Evolutionary conservation across 2,329 filamentous ascomycete genomes (phyloP).

Genomic region (Aspergillus sergii): DNA sequence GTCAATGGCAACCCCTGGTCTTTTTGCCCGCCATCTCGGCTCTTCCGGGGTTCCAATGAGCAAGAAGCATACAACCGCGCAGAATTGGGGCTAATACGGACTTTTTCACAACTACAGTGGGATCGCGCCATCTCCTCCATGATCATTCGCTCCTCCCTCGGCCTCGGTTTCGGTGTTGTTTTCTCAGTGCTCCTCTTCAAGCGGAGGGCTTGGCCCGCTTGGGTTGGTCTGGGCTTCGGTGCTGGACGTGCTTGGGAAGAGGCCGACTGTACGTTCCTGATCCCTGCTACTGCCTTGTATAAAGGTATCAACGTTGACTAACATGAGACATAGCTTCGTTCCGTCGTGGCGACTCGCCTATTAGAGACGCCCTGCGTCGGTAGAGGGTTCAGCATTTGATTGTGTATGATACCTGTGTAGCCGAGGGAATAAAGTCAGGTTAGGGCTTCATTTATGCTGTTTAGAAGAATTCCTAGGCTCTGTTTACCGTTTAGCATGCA

Average conservation of each 20-base stretch:
- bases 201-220: slow-evolving; percentile 96
- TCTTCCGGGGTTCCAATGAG: neutral
- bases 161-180: slow-evolving; percentile 95
- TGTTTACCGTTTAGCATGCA: slow-evolving; percentile 21
- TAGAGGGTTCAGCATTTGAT: slow-evolving; percentile 28
- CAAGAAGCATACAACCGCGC: neutral
- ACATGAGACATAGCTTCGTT: slow-evolving; percentile 39
- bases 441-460: slow-evolving; percentile 15
- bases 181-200: slow-evolving; percentile 99
- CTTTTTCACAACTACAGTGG: slow-evolving; percentile 65
- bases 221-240: slow-evolving; percentile 90
- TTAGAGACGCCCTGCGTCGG: slow-evolving; percentile 42
- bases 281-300: neutral
- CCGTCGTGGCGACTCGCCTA: slow-evolving; percentile 45
- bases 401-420: slow-evolving; percentile 45
- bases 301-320: neutral
- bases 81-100: slow-evolving; percentile 20
- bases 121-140: slow-evolving; percentile 97
- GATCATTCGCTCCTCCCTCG: slow-evolving; percentile 93
- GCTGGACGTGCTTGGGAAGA: slow-evolving; percentile 97
- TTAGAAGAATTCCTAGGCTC: slow-evolving; percentile 26
- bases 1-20: neutral
- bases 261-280: slow-evolving; percentile 72
- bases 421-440: slow-evolving; percentile 23
- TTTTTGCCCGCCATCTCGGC: neutral